These are phyloP conservation scores for Solidago caesia DNA, from an alignment of 129 eudicot species.

Conservation along the genomic window DNA sequence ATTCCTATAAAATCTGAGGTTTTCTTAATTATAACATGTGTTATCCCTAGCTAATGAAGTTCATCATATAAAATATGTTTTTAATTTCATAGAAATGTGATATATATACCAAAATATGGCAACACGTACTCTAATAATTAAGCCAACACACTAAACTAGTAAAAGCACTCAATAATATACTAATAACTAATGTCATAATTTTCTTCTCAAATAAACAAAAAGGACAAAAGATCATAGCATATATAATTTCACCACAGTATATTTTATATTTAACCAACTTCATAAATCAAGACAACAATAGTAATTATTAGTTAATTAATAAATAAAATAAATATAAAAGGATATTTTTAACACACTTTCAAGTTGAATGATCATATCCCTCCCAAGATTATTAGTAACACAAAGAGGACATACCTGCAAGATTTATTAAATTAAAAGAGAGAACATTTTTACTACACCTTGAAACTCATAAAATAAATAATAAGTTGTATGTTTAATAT, in stretches of 20 bases:
- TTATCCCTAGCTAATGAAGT: not conserved
- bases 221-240: too few species aligned
- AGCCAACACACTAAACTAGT: not conserved
- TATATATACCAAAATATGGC: too few species aligned
- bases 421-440: not conserved
- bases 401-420: conserved; percentile 79
- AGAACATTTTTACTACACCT: too few species aligned
- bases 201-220: not conserved
- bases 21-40: not conserved
- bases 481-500: too few species aligned
- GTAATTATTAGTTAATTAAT: too few species aligned
- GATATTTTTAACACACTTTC: conserved; percentile 57
- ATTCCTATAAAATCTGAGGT: not conserved
- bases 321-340: conserved; percentile 25
- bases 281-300: too few species aligned
- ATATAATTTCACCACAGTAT: too few species aligned
- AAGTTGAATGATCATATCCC: conserved; percentile 55
- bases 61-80: not conserved
- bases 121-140: not conserved
- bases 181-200: not conserved
- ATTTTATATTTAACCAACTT: too few species aligned
- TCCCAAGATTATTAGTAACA: conserved; percentile 37
- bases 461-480: too few species aligned
- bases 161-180: not conserved
- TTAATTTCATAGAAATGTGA: not conserved